Evolutionary conservation across 1,284 basidiomycete species (phyloP), one percentile per base, ranked within the genome.

Genomic region (Taiwanofungus camphoratus): DNA sequence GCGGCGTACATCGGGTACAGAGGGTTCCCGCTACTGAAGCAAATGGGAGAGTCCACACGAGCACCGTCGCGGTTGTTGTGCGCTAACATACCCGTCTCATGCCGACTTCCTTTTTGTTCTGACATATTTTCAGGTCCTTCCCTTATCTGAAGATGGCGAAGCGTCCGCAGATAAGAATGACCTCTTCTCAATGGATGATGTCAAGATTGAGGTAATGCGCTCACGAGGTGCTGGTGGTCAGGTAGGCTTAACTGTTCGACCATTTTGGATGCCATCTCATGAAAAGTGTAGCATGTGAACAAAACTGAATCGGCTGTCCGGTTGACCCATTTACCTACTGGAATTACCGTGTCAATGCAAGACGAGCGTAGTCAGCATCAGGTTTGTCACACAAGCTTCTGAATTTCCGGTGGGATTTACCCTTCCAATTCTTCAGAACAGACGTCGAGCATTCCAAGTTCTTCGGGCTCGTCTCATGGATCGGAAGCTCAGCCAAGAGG

Each of bases 281-380:
- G n/a, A 22, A 9, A 31, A 24, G 12, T 7, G 7, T 2, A 95
- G 85, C 95, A 99, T 67, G 96, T 99, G 57, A 99, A 99, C 69
- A 92, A 91, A 74, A 99, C 95, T 0, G 96, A 99, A 65, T 97
- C 93, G 0, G 96, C 96, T 1, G 91, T 99, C n/a, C 84, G 96
- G 1, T 66, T 99, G 26, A 96, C 93, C 0, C 96, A 99, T 56
- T 67, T 90, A 11, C 95, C 96, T 0, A 91, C 92, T 1, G 93
- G 94, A 0, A 89, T 98, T 44, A 87, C 85, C 0, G 96, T 99
- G 7, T 94, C 92, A 3, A 98, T 98, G 92, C 96, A 99, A 68
- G 95, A 99, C 56, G 93, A 94, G 51, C 79, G 96, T 7, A 92
- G 87, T 57, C 95, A 99, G 61, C 95, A 99, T 61, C 87, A 91